Base-by-base conservation (phyloP, 441 rosid species). In the Populus hybrid region DNA sequence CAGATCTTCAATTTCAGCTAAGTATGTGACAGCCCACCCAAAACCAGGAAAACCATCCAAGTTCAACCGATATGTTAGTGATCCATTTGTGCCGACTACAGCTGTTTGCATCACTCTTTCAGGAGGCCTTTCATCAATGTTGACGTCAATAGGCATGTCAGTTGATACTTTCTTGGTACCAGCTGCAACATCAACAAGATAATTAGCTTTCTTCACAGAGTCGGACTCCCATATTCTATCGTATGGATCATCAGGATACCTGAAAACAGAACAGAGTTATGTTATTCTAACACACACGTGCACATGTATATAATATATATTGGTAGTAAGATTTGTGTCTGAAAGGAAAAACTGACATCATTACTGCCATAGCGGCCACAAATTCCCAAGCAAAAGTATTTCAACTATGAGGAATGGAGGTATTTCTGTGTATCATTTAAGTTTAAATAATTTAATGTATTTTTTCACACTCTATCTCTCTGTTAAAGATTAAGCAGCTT, bases 181-280 rank as follows among this genome's bases (percentile, higher is more conserved):
- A 72, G 85, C 80, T 72, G 99, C 98, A 76, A 94, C 98, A 86
- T 96, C 98, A 36, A 96, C 99, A 59, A 96, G 94, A 82, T 85
- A 94, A 81, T 96, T 96, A 78, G 98, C 91, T 72, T 82, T 96
- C 85, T 86, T 94, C 73, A 84, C 24, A 66, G 85, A 83, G 82
- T 96, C 99, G 57, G 99, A 96, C 77, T 91, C 90, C 99, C 99
- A 96, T 80, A 94, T 89, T 83, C 99, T 90, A 74, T 96, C 99
- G 63, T 86, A 96, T 5, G 98, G 96, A 78, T 96, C 99, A 79
- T 96, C 98, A 19, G 99, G 99, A 81, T 91, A 96, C 93, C 99
- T 95, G 88, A 86, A 81, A 81, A 78, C 66, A 81, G 32, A 79
- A 67, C 35, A 59, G 16, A 16, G 9, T 24, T 57, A 67, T 30